Conservation (phyloP, 441 rosid genomes). For the Monsonia emarginata region DNA sequence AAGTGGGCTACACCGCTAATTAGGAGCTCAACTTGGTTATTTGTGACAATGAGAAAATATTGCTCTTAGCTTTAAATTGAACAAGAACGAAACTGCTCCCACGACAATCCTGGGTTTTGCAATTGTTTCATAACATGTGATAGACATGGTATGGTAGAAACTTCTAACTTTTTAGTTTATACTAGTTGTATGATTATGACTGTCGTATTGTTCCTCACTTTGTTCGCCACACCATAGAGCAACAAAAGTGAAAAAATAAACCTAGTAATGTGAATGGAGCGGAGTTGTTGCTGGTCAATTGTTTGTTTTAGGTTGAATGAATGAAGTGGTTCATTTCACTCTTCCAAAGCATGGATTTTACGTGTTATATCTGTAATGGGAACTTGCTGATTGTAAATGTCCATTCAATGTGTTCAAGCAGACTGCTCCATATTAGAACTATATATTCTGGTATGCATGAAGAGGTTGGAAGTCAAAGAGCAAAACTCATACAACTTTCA, state of each 20-base stretch:
- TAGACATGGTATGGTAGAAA: neutral
- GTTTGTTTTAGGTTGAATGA: too few relatives aligned
- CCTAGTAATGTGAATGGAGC: too few relatives aligned
- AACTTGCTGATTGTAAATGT: neutral
- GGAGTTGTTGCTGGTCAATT: neutral
- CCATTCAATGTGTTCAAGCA: slow-evolving; percentile 27
- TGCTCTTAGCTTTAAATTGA: too few relatives aligned
- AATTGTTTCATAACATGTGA: neutral
- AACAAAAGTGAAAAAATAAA: too few relatives aligned
- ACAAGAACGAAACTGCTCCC: neutral
- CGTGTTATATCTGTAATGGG: too few relatives aligned
- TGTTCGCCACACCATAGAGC: too few relatives aligned
- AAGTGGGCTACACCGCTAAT: neutral
- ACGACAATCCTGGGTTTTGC: neutral
- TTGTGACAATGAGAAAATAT: too few relatives aligned
- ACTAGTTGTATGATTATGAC: too few relatives aligned
- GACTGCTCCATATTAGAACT: slow-evolving; percentile 90
- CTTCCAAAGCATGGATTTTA: too few relatives aligned
- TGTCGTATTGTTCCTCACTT: too few relatives aligned
- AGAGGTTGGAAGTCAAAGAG: slow-evolving; percentile 76
- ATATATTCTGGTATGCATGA: slow-evolving; percentile 77
- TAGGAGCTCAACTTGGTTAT: neutral
- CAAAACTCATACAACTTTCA: slow-evolving; percentile 70
- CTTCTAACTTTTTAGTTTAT: neutral
- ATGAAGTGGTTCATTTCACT: too few relatives aligned